A percentile compares a stretch with the other conserved stretches of the same genome.
Evolutionary conservation across 164 flowering plant species (phyloP).

Genomic region (Houttuynia cordata): DNA sequence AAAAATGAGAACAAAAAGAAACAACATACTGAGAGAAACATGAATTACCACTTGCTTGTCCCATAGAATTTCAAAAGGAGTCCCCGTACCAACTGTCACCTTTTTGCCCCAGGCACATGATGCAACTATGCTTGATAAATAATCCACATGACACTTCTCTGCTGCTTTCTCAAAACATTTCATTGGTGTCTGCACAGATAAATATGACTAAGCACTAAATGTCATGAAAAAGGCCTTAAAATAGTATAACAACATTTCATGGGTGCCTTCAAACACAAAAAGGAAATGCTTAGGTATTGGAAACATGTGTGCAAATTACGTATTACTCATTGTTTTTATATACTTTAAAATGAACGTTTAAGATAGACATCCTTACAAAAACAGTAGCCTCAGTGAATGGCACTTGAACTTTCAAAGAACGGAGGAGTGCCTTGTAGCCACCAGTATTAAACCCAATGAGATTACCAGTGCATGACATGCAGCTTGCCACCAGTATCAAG

Average conservation of each 20-base stretch:
- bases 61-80: constrained; percentile 71
- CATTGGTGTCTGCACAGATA: constrained; percentile 48
- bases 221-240: not conserved
- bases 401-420: constrained; percentile 57
- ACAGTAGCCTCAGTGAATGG: constrained; percentile 93
- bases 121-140: constrained; percentile 69
- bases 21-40: no score
- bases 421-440: constrained; percentile 72
- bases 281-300: no score
- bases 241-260: no score
- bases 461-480: constrained; percentile 79
- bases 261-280: no score
- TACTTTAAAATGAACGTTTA: no score
- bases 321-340: no score
- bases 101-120: constrained; percentile 95
- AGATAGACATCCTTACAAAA: constrained; percentile 38
- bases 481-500: constrained; percentile 65
- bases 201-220: not conserved
- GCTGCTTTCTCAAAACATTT: constrained; percentile 92
- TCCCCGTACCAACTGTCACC: constrained; percentile 83
- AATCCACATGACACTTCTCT: constrained; percentile 66
- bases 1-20: not conserved
- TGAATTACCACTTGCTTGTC: constrained; percentile 46
- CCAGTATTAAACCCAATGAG: constrained; percentile 73
- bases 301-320: no score